These are phyloP conservation scores for Trichoderma pleuroti DNA, from an alignment of 2,329 filamentous ascomycete genomes.

Conservation along the genomic window DNA sequence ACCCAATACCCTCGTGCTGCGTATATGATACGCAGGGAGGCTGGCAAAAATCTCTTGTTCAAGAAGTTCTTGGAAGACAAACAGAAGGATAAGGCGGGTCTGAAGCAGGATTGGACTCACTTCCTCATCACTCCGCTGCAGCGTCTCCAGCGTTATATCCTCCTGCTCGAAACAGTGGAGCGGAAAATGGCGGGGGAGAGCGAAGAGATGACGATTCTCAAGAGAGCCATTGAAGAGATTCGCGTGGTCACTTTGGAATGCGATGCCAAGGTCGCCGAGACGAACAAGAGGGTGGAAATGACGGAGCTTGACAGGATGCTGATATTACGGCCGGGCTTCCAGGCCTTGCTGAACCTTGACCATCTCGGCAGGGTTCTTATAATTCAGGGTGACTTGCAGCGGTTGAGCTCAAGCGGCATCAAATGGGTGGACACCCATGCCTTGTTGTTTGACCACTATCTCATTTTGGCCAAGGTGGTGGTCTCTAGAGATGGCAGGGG, in stretches of 20 bases:
- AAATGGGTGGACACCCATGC: slow-evolving; percentile 93
- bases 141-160: slow-evolving; percentile 81
- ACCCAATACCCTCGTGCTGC: slow-evolving; percentile 80
- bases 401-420: slow-evolving; percentile 84
- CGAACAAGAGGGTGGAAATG: slow-evolving; percentile 85
- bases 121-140: slow-evolving; percentile 93
- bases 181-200: slow-evolving; percentile 80
- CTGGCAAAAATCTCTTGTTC: slow-evolving; percentile 81
- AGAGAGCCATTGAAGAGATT: slow-evolving; percentile 85
- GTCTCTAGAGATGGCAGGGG: slow-evolving; percentile 64
- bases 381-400: slow-evolving; percentile 81
- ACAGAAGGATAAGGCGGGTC: slow-evolving; percentile 72
- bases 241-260: slow-evolving; percentile 85
- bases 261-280: slow-evolving; percentile 87
- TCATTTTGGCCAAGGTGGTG: slow-evolving; percentile 83
- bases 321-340: slow-evolving; percentile 81
- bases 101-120: slow-evolving; percentile 87
- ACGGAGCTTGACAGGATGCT: slow-evolving; percentile 80
- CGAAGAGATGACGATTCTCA: slow-evolving; percentile 83
- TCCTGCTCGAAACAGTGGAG: slow-evolving; percentile 77
- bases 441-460: slow-evolving; percentile 92
- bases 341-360: slow-evolving; percentile 84
- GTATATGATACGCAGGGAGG: slow-evolving; percentile 78
- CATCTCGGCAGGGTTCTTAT: slow-evolving; percentile 91
- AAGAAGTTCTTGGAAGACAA: slow-evolving; percentile 78